Evolutionary conservation across 805 yeast genomes (phyloP), one percentile per base, ranked within the genome.

Genomic region (Yarrowia yakushimensis): DNA sequence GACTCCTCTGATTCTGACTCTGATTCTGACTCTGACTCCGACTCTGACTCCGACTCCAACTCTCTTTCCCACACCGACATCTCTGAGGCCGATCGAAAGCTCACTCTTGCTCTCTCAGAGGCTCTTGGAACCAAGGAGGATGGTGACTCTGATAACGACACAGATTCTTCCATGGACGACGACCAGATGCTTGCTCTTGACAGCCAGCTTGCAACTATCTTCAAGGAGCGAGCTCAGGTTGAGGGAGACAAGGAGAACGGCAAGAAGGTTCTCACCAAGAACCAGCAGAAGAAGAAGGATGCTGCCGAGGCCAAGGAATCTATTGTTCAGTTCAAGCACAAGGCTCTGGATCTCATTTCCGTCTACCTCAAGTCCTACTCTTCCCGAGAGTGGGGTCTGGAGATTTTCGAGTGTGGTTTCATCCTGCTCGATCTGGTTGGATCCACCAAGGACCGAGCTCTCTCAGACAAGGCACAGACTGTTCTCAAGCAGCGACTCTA

Each of bases 181-280:
- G 97, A 92, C 69, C 91, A 91, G 72, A 93, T 93, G 98, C 85
- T 91, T 86, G 96, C 92, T 20, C 82, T 93, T 68, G 98, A 93
- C 71, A 88, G 81, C 22, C 94, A 90, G 65, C 77, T 93, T 30
- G 83, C 97, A 0, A 81, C 81, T 61, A 93, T 93, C 62, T 93
- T 93, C 80, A 83, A 87, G 69, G 93, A 90, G 69, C 82, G 97
- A 68, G 54, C 52, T 7, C 42, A 31, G 54, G 42, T 43, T 13
- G 84, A 85, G 67, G 85, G 82, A 65, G 87, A 88, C 0, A 73
- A 90, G 61, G 74, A 83, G 10, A 33, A 87, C 79, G 71, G 83
- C 82, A 72, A 81, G 88, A 66, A 68, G 60, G 48, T 43, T 10
- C 27, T 46, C 1, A 42, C 50, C 37, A 50, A 66, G 22, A 52